A percentile compares a stretch with the other conserved stretches of the same genome.
Conservation (phyloP, 179 eudicot species). For the Beta lomatogona region DNA sequence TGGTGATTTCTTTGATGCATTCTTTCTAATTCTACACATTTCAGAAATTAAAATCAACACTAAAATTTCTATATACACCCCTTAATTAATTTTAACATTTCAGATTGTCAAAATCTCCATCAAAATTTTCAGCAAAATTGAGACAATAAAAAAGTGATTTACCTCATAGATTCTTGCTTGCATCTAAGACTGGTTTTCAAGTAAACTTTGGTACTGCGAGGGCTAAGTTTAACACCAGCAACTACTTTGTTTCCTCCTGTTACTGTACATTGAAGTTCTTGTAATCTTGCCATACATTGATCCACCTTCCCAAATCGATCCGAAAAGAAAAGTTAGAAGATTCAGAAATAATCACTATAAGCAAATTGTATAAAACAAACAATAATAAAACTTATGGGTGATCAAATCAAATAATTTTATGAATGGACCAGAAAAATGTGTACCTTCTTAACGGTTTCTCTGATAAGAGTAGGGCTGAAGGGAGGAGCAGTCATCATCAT, state of each 20-base stretch:
- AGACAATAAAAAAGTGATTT: background rate
- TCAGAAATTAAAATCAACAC: constrained; percentile 8
- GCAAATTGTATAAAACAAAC: background rate
- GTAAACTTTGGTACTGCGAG: constrained; percentile 64
- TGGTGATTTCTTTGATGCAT: constrained; percentile 58
- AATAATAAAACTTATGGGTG: background rate
- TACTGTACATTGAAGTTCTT: constrained; percentile 84
- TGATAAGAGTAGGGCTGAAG: constrained; percentile 65
- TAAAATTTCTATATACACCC: background rate
- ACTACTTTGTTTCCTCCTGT: constrained; percentile 72
- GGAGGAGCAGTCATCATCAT: constrained; percentile 60
- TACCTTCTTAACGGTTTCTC: constrained; percentile 78
- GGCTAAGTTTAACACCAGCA: constrained; percentile 65
- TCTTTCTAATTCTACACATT: constrained; percentile 53
- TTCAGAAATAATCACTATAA: background rate
- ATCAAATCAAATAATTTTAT: background rate
- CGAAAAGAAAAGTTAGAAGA: background rate
- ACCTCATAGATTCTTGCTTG: constrained; percentile 84
- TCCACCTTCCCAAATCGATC: constrained; percentile 61
- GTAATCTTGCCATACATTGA: constrained; percentile 80
- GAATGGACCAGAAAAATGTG: background rate
- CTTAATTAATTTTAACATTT: too few relatives aligned
- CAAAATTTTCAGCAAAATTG: background rate
- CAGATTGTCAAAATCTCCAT: too few relatives aligned
- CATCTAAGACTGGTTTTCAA: constrained; percentile 68